Percentiles rank a stretch among this genome's conserved stretches.
phyloP scores from a whole-genome alignment of 139 green algal genomes.

The Marvania coccoides region DNA sequence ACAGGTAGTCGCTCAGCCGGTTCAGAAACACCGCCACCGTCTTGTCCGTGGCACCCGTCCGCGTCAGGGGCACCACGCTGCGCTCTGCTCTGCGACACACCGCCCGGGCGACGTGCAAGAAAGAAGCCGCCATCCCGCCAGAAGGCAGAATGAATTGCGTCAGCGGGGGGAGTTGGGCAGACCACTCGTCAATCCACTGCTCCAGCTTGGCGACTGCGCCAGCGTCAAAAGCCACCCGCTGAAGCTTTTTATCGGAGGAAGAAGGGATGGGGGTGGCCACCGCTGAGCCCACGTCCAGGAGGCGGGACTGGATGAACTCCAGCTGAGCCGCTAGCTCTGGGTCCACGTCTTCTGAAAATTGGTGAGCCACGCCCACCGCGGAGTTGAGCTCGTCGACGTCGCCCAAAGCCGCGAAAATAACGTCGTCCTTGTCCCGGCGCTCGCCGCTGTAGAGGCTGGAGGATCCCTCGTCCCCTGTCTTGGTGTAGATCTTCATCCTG shows the following conservation, averaged over 20 bases:
- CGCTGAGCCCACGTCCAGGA: constrained; percentile 87
- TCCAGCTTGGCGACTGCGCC: constrained; percentile 50
- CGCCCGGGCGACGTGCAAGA: constrained; percentile 68
- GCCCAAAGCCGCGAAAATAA: constrained; percentile 75
- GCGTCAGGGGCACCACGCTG: constrained; percentile 56
- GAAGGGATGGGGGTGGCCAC: constrained; percentile 74
- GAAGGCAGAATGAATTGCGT: constrained; percentile 93
- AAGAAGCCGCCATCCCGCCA: constrained; percentile 47
- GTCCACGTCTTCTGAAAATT: constrained; percentile 14
- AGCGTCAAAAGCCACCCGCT: constrained; percentile 53
- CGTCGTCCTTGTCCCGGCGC: constrained; percentile 71
- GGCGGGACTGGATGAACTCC: constrained; percentile 71
- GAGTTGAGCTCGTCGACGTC: constrained; percentile 95
- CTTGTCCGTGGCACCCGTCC: constrained; percentile 23
- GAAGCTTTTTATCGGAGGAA: constrained; percentile 50
- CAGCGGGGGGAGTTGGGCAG: constrained; percentile 68
- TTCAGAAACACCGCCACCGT: constrained; percentile 77
- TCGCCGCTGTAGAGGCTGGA: constrained; percentile 87
- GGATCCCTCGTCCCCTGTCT: constrained; percentile 74
- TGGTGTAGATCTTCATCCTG: constrained; percentile 87
- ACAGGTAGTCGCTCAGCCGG: constrained; percentile 93
- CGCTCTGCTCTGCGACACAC: constrained; percentile 87
- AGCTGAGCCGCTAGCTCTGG: constrained; percentile 42
- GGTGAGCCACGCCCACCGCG: constrained; percentile 56
- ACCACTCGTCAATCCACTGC: constrained; percentile 82